Evolutionary conservation across 2,329 filamentous ascomycete species (phyloP), one percentile per base, ranked within the genome.

Genomic region (Microsporum canis): DNA sequence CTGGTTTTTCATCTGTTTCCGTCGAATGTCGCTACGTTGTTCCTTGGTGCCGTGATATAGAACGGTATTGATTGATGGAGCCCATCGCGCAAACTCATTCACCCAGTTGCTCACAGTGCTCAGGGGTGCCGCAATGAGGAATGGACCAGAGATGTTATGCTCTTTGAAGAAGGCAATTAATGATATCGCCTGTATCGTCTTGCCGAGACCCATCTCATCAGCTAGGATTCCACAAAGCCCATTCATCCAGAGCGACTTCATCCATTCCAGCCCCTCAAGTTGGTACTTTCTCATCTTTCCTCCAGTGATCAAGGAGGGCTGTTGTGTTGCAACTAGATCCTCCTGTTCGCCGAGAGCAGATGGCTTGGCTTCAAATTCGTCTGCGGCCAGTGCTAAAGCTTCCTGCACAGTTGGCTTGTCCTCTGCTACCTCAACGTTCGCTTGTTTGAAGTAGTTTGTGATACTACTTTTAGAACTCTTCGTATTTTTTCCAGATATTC

Each of bases 51-150:
- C 94, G 68, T 99, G 94, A 67, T 97, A 97, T 66, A 97, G 82
- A 57, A 95, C 79, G 0, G 94, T 91, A 0, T 92, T 91, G 43
- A 97, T 92, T 1, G 82, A 82, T 0, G 94, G 94, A 0, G 90
- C 89, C 91, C 91, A 99, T 67, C 87, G 88, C 38, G 85, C 80
- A 67, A 97, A 96, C 69, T 99, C 94, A 47, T 94, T 88, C 47
- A 96, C 86, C 94, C 94, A 99, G 71, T 97, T 99, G 43, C 88
- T 91, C 0, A 96, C 81, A 0, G 94, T 97, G 69, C 91, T 96
- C 3, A 97, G 75, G 0, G 94, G 94, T 0, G 91, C 91, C 5
- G 94, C 87, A 59, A 99, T 90, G 27, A 99, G 75, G 69, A 96
- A 95, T 0, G 94, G 94, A 0, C 94, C 94, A 1, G 94, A 91